These are phyloP conservation scores for Capniomyces stellatus DNA, from an alignment of 371 early-diverging fungal genomes.

Conservation along the genomic window DNA sequence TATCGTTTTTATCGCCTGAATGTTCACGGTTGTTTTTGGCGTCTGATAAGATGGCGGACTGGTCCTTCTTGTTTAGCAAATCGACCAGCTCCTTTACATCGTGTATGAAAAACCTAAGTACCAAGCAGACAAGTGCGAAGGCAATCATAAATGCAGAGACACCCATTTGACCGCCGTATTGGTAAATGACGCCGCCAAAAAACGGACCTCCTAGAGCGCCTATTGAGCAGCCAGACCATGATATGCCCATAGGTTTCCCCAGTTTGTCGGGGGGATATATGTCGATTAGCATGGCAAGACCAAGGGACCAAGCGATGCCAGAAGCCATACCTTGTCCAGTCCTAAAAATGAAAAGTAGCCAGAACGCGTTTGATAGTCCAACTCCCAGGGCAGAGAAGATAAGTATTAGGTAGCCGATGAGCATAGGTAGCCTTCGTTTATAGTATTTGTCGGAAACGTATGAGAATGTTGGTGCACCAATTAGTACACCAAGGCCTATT, in stretches of 20 bases:
- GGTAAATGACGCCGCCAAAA: conserved; percentile 55
- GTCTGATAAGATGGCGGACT: not conserved
- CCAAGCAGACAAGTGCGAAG: not conserved
- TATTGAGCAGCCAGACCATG: conserved; percentile 46
- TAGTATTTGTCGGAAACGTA: conserved; percentile 53
- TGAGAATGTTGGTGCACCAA: conserved; percentile 58
- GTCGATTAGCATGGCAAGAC: conserved; percentile 60
- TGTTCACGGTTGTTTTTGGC: not conserved
- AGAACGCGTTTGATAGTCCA: conserved; percentile 43
- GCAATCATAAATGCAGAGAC: conserved; percentile 47
- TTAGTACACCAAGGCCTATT: conserved; percentile 55
- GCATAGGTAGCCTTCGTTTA: conserved; percentile 56
- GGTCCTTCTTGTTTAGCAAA: not conserved
- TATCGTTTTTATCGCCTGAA: not conserved
- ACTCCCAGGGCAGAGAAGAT: not conserved
- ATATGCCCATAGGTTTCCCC: conserved; percentile 61
- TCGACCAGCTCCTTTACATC: not conserved
- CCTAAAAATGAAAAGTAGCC: conserved; percentile 49
- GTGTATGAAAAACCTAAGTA: not conserved
- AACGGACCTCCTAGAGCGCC: conserved; percentile 47
- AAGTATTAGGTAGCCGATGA: conserved; percentile 36
- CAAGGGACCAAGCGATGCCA: conserved; percentile 65
- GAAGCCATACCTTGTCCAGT: conserved; percentile 61
- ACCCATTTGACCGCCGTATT: conserved; percentile 48
- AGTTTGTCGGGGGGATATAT: conserved; percentile 46